phyloP scores from a whole-genome alignment of 306 rosid genomes.

The Begonia loranthoides region DNA sequence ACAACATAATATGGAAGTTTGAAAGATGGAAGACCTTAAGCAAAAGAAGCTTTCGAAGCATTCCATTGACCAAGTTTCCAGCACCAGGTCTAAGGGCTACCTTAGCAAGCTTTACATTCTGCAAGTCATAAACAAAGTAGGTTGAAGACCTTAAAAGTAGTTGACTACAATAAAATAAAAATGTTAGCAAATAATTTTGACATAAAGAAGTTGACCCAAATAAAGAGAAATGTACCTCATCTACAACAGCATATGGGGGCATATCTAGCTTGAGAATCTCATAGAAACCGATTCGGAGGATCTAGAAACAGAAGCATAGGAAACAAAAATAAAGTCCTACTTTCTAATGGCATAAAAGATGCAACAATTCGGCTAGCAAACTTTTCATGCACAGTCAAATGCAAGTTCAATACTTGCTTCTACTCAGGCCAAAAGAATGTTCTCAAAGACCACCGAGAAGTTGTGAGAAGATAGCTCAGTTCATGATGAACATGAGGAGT shows the following conservation, averaged over 20 bases:
- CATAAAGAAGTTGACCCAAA: not conserved
- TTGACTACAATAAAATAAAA: too few species aligned
- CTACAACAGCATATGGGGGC: conserved; percentile 84
- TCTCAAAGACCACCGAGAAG: too few species aligned
- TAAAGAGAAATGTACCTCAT: conserved; percentile 45
- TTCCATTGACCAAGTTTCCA: conserved; percentile 84
- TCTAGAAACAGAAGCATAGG: conserved; percentile 26
- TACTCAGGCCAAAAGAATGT: too few species aligned
- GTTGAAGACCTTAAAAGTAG: too few species aligned
- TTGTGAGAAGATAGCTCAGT: too few species aligned
- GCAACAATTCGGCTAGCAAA: too few species aligned
- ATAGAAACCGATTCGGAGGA: conserved; percentile 66
- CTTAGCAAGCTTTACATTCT: conserved; percentile 86
- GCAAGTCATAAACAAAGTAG: conserved; percentile 12
- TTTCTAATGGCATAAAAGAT: not conserved
- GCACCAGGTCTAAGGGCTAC: conserved; percentile 88
- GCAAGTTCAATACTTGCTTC: too few species aligned
- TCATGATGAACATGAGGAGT: too few species aligned
- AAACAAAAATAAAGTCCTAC: not conserved
- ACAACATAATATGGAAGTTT: conserved; percentile 2
- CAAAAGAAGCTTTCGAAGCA: conserved; percentile 61
- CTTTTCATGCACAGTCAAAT: too few species aligned
- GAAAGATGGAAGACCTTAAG: conserved; percentile 39
- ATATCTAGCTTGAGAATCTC: conserved; percentile 74
- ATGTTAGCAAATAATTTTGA: not conserved